phyloP scores from a whole-genome alignment of 2,329 filamentous ascomycete genomes.

The Aspergillus melleus region DNA sequence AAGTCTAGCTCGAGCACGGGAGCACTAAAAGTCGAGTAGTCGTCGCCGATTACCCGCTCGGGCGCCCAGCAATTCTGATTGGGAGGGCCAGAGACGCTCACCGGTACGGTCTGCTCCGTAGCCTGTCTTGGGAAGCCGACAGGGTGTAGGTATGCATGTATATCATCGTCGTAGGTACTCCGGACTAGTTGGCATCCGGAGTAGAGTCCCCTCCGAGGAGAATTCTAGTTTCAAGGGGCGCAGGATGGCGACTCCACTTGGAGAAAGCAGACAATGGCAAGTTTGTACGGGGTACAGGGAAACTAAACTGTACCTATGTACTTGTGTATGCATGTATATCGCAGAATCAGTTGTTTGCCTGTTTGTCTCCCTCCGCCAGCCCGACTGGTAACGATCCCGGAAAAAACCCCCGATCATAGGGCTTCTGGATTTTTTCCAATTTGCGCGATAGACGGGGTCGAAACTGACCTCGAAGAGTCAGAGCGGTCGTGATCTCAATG shows the following conservation, averaged over 20 bases:
- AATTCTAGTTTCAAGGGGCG: not conserved
- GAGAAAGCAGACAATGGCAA: not conserved
- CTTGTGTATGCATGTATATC: not conserved
- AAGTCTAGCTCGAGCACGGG: not conserved
- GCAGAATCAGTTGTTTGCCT: not conserved
- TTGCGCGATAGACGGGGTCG: constrained; percentile 10
- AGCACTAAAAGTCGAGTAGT: constrained; percentile 7
- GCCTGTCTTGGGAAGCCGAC: not conserved
- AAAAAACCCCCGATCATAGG: not conserved
- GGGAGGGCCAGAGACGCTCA: not conserved
- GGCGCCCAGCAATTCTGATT: constrained; percentile 4
- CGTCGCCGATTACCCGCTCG: constrained; percentile 12
- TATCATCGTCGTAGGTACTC: not conserved
- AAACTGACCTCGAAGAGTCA: not conserved
- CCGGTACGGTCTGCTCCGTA: not conserved
- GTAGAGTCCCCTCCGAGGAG: not conserved
- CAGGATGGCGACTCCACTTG: not conserved
- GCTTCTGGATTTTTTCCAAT: not conserved
- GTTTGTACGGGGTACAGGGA: not conserved
- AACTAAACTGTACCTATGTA: no score
- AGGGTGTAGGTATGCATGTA: not conserved
- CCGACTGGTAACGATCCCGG: not conserved
- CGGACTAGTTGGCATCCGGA: not conserved
- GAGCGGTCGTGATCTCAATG: not conserved
- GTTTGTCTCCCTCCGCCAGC: not conserved